Percentiles rank a stretch among this genome's conserved stretches.
phyloP scores from a whole-genome alignment of 2,329 filamentous ascomycete species.

The Phaeosphaeria sp. region DNA sequence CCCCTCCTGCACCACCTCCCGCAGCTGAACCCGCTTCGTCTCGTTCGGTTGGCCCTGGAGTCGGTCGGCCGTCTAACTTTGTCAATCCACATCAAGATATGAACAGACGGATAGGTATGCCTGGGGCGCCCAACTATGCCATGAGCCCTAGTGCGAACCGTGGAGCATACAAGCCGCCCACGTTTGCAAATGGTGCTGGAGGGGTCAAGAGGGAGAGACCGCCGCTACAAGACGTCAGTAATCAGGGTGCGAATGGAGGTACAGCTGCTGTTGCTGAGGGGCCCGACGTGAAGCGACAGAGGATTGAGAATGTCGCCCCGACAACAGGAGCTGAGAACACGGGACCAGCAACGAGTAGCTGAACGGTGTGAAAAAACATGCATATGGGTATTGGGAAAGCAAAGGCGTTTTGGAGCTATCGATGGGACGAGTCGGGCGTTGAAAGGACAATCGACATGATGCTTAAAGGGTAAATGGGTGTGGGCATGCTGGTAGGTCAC shows the following conservation, averaged over 20 bases:
- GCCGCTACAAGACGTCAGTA: constrained; percentile 55
- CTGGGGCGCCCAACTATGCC: constrained; percentile 40
- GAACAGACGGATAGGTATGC: constrained; percentile 58
- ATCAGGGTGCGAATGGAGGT: constrained; percentile 39
- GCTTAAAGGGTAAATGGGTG: background rate
- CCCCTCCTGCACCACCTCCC: constrained; percentile 21
- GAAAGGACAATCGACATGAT: background rate
- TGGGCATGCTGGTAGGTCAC: background rate
- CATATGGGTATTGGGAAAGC: background rate
- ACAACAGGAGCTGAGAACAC: constrained; percentile 28
- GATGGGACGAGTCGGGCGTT: background rate
- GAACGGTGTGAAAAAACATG: background rate
- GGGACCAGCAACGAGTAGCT: constrained; percentile 7
- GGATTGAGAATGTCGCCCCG: constrained; percentile 31
- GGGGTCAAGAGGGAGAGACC: constrained; percentile 40
- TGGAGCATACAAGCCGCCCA: constrained; percentile 54
- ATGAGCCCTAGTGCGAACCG: constrained; percentile 54
- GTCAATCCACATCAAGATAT: constrained; percentile 57
- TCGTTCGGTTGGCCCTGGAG: constrained; percentile 13
- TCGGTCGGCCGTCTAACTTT: constrained; percentile 48
- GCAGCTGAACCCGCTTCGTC: constrained; percentile 15
- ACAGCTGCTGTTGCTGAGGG: constrained; percentile 31
- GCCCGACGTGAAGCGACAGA: constrained; percentile 51
- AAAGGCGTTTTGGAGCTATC: background rate
- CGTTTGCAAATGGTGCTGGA: constrained; percentile 27